These are phyloP conservation scores for Aspergillus sp. DNA, from an alignment of 2,329 filamentous ascomycete genomes.

Conservation along the genomic window DNA sequence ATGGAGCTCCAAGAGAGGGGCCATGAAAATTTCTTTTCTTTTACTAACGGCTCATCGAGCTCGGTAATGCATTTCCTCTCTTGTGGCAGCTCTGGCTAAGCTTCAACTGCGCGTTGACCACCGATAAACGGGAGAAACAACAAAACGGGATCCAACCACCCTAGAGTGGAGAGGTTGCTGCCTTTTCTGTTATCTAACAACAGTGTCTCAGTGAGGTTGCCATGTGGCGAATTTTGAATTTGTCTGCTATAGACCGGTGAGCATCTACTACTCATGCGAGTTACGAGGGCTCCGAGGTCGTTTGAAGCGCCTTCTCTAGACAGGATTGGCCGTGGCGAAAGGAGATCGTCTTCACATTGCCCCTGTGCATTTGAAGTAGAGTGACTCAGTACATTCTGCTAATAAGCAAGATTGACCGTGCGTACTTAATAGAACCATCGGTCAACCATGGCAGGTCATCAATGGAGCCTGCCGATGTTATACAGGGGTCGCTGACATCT, in stretches of 20 bases:
- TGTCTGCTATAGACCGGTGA: neutral
- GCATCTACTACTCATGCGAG: neutral
- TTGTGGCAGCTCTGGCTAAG: neutral
- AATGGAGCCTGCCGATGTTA: neutral
- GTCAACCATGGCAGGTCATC: neutral
- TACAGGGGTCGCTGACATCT: neutral
- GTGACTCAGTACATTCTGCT: neutral
- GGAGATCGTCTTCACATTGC: neutral
- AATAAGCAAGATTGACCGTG: neutral
- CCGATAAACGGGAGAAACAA: slow-evolving; percentile 7
- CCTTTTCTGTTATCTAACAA: neutral
- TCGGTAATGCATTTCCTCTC: slow-evolving; percentile 3
- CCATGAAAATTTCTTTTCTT: slow-evolving; percentile 12
- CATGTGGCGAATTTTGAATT: neutral
- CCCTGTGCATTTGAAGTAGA: too few relatives aligned
- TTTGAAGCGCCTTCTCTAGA: neutral
- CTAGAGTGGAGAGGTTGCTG: neutral
- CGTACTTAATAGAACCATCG: neutral
- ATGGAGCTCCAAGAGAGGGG: neutral
- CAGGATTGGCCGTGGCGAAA: neutral
- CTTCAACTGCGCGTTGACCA: slow-evolving; percentile 4
- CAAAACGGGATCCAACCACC: neutral
- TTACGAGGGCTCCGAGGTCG: neutral
- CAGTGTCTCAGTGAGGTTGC: neutral
- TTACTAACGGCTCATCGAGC: slow-evolving; percentile 3